Evolutionary conservation across 257 asterid genomes (phyloP).

Genomic region (Haberlea rhodopensis): DNA sequence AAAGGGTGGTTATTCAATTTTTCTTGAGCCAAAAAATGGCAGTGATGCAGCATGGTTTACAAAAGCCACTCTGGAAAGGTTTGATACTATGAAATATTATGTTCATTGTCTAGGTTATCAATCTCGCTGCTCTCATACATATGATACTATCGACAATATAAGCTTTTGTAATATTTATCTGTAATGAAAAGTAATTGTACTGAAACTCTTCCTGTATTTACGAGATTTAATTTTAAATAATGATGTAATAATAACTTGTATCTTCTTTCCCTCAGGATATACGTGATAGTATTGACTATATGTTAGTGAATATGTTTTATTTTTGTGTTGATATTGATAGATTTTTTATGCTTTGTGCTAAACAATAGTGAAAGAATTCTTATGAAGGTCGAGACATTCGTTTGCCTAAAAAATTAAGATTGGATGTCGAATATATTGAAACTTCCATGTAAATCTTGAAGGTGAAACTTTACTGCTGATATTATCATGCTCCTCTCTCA

Average conservation of each 20-base stretch:
- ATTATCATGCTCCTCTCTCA: background rate
- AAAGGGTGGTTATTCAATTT: too few species aligned
- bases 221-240: background rate
- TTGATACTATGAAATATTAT: slow-evolving; percentile 24
- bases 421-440: too few species aligned
- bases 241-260: background rate
- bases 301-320: background rate
- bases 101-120: slow-evolving; percentile 9
- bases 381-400: background rate
- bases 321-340: too few species aligned
- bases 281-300: slow-evolving; percentile 10
- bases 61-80: slow-evolving; percentile 94
- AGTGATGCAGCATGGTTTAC: slow-evolving; percentile 80
- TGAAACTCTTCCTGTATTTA: background rate
- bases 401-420: slow-evolving; percentile 2
- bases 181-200: background rate
- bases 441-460: slow-evolving; percentile 9
- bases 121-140: slow-evolving; percentile 11
- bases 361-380: slow-evolving; percentile 5
- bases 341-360: background rate
- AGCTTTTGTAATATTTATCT: background rate
- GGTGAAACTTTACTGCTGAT: background rate
- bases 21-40: slow-evolving; percentile 53
- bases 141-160: slow-evolving; percentile 13
- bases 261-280: background rate